Evolutionary conservation across 2,329 filamentous ascomycete genomes (phyloP).

Genomic region (Moelleriella libera): DNA sequence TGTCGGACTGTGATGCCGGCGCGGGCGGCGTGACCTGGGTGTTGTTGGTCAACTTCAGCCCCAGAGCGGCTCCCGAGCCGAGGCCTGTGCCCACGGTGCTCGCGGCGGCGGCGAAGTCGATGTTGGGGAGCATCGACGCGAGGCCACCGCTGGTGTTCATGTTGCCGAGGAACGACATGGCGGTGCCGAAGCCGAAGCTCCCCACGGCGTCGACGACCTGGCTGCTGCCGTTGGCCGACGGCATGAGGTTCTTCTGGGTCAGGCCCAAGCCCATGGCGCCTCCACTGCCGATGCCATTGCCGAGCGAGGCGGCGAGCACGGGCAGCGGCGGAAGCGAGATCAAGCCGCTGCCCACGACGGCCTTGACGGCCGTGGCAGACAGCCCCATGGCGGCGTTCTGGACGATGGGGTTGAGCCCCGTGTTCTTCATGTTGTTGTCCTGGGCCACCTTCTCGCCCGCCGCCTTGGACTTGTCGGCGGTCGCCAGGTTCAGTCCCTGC

Average conservation of each 20-base stretch:
- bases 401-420: constrained; percentile 14
- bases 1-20: constrained; percentile 1
- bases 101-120: constrained; percentile 2
- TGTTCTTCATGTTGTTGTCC: constrained; percentile 14
- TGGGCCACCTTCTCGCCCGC: constrained; percentile 9
- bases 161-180: constrained; percentile 11
- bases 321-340: constrained; percentile 6
- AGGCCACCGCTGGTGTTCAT: constrained; percentile 7
- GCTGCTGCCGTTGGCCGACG: constrained; percentile 8
- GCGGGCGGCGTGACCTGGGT: neutral
- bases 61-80: constrained; percentile 3
- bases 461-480: constrained; percentile 4
- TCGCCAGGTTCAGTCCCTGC: constrained; percentile 10
- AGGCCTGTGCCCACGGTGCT: constrained; percentile 1
- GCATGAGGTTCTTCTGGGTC: constrained; percentile 4
- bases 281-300: constrained; percentile 10
- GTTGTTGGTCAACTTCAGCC: constrained; percentile 4
- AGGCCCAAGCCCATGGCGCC: constrained; percentile 11
- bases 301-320: constrained; percentile 9
- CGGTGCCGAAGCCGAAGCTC: constrained; percentile 14
- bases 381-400: constrained; percentile 15
- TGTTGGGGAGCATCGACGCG: constrained; percentile 2
- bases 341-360: constrained; percentile 8
- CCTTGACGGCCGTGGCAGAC: constrained; percentile 12
- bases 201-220: constrained; percentile 9